Conservation (phyloP, 768 basidiomycete species). For the Leccinellum rugosiceps region DNA sequence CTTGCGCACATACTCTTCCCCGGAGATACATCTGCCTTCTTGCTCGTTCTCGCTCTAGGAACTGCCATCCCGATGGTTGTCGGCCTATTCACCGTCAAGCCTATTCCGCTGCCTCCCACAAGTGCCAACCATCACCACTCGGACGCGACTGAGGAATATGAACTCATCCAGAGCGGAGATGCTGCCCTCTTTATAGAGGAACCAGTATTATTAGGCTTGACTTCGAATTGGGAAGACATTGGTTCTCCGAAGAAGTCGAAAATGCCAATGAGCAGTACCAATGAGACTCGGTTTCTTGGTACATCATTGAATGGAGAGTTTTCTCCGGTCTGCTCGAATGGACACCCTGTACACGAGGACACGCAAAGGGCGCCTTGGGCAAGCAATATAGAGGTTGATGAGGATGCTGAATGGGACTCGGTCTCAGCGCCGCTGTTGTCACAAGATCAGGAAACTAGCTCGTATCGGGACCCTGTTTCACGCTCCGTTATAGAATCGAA, state of each 20-base stretch:
- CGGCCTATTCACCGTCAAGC: slow-evolving; percentile 71
- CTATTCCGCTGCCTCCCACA: slow-evolving; percentile 54
- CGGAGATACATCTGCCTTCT: slow-evolving; percentile 73
- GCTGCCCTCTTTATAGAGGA: slow-evolving; percentile 24
- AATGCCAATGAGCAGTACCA: too few relatives aligned
- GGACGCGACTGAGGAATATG: slow-evolving; percentile 14
- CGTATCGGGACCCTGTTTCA: slow-evolving; percentile 21
- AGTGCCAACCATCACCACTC: slow-evolving; percentile 8
- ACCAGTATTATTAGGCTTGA: slow-evolving; percentile 22
- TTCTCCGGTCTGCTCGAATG: slow-evolving; percentile 27
- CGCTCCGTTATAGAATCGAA: slow-evolving; percentile 24
- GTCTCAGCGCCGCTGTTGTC: slow-evolving; percentile 22
- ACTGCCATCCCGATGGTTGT: slow-evolving; percentile 77
- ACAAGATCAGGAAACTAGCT: slow-evolving; percentile 14
- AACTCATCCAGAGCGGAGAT: slow-evolving; percentile 16
- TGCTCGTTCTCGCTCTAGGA: slow-evolving; percentile 73
- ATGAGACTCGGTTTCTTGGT: slow-evolving; percentile 32
- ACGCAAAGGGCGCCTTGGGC: slow-evolving; percentile 33
- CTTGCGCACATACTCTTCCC: slow-evolving; percentile 70
- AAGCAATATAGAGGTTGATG: slow-evolving; percentile 20
- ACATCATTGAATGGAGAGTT: slow-evolving; percentile 28
- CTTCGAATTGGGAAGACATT: slow-evolving; percentile 65
- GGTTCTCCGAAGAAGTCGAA: too few relatives aligned
- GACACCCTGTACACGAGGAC: slow-evolving; percentile 27
- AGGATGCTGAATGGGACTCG: slow-evolving; percentile 14